A percentile compares a stretch with the other conserved stretches of the same genome.
These are phyloP conservation scores for Saccharomycopsis synnaedendra DNA, from an alignment of 805 yeast genomes.

Conservation along the genomic window DNA sequence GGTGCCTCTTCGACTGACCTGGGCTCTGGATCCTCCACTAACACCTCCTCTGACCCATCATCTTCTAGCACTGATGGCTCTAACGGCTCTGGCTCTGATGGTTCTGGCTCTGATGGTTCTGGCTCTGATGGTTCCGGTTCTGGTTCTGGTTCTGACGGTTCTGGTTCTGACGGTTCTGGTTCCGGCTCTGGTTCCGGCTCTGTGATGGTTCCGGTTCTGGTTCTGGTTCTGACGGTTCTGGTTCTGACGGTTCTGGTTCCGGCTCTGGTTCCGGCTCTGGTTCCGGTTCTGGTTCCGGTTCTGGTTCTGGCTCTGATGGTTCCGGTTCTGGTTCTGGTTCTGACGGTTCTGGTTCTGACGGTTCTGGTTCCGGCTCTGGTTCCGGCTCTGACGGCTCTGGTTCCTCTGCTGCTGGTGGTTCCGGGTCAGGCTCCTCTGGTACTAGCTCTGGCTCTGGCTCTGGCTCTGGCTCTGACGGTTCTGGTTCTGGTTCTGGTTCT, in stretches of 20 bases:
- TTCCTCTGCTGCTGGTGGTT: not conserved
- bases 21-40: not conserved
- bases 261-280: not conserved
- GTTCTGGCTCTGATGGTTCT: not conserved
- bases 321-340: slow-evolving; percentile 10
- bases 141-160: not conserved
- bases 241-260: not conserved
- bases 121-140: not conserved
- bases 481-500: not conserved
- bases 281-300: not conserved
- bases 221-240: slow-evolving; percentile 4
- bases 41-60: slow-evolving; percentile 1
- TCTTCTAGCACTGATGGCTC: slow-evolving; percentile 6
- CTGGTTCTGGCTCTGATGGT: slow-evolving; percentile 2
- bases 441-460: slow-evolving; percentile 1
- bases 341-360: not conserved
- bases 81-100: slow-evolving; percentile 1
- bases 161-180: not conserved
- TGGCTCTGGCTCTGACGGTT: not conserved
- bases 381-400: slow-evolving; percentile 5
- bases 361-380: not conserved
- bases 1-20: not conserved
- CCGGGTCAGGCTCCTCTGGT: slow-evolving; percentile 3
- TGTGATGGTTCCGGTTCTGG: slow-evolving; percentile 9
- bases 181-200: not conserved